phyloP scores from a whole-genome alignment of 2,329 filamentous ascomycete genomes.

The Verticillium longisporum region DNA sequence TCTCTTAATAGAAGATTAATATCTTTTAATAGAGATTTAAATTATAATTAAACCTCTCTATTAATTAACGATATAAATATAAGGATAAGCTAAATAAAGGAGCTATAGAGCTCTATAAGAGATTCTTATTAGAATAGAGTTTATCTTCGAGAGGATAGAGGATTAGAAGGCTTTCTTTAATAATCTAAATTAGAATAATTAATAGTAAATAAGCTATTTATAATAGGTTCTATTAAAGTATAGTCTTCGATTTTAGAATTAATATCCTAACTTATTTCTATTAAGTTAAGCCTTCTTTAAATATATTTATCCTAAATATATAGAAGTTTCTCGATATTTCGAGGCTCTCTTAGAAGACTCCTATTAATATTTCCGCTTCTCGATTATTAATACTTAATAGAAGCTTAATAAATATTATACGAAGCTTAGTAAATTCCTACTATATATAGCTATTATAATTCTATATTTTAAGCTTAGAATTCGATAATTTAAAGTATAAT shows the following conservation, averaged over 20 bases:
- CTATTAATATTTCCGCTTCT: not conserved
- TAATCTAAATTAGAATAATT: not conserved
- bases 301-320: not conserved
- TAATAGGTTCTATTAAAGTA: not conserved
- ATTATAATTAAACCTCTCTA: no score
- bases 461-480: not conserved
- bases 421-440: not conserved
- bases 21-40: not conserved
- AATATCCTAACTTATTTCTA: not conserved
- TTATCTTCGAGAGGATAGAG: not conserved
- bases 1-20: not conserved
- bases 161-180: not conserved
- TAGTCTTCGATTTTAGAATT: not conserved
- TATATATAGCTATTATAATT: not conserved
- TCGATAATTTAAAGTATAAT: not conserved
- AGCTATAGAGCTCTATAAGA: not conserved
- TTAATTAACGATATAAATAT: not conserved
- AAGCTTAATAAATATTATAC: not conserved
- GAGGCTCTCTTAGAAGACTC: not conserved
- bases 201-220: not conserved
- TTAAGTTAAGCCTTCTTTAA: not conserved
- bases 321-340: not conserved
- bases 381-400: not conserved
- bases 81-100: not conserved
- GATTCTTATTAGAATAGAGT: not conserved